Evolutionary conservation across 108 stramenopile species (phyloP), one percentile per base, ranked within the genome.

Genomic region (Fragilaria radians): DNA sequence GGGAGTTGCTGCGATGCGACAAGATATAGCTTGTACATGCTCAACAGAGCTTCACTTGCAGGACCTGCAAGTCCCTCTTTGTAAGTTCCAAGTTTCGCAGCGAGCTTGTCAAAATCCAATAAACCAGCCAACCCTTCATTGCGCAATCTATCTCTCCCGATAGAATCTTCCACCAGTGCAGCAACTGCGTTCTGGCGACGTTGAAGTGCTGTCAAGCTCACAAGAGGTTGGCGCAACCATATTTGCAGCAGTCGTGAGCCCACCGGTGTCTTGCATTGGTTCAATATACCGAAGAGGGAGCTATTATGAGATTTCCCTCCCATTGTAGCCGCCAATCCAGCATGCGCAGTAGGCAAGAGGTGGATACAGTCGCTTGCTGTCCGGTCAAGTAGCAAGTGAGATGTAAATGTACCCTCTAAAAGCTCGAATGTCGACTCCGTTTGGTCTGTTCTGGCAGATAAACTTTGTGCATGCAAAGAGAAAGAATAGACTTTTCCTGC

Each of bases 181-280:
- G 60, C 70, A n/a, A 94, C 86, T 17, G 81, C 83, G 57, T 81
- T 64, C 36, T 94, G 93, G 47, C 93, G 78, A 22, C 62, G 48
- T 51, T 57, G 22, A 46, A 94, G 82, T 25, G 55, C 60, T 0
- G 28, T 50, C 45, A 83, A 62, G 17, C 83, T 61, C 25, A 89
- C 79, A 33, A 85, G 58, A 28, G 93, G 93, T 60, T 89, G 85
- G n/a, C 81, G 66, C 30, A 90, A 56, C 93, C 93, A 91, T 28
- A 78, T 65, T 60, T 84, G 72, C 52, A 93, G 52, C 30, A 62
- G 65, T 0, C 66, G 62, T 57, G 75, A 75, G 3, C 88, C 88
- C 88, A 89, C 87, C 54, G 59, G 69, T 7, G 91, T 93, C 57
- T 68, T 48, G 50, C 77, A 83, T 1, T 82, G 76, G 59, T 76